A percentile compares a stretch with the other conserved stretches of the same genome.
These are phyloP conservation scores for Elaeis guineensis DNA, from an alignment of 176 grass and related monocot genomes.

Conservation along the genomic window DNA sequence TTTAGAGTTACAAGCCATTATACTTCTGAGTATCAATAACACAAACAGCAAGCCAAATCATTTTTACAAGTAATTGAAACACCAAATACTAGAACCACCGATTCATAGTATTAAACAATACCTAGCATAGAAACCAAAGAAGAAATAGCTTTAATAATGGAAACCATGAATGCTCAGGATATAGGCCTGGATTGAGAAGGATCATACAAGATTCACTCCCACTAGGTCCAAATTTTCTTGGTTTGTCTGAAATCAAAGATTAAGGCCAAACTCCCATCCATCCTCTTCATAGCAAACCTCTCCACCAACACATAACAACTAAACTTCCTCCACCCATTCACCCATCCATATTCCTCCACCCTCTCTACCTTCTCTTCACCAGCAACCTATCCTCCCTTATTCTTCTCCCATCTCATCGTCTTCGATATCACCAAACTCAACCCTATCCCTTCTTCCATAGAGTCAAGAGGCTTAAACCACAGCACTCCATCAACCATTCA, in stretches of 20 bases:
- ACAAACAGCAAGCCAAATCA: no score
- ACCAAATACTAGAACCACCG: no score
- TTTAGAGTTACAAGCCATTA: no score
- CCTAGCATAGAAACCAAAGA: no score
- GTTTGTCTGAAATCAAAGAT: conserved; percentile 40
- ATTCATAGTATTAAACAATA: no score
- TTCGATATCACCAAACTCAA: conserved; percentile 47
- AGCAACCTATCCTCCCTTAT: conserved; percentile 34
- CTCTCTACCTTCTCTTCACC: conserved; percentile 21
- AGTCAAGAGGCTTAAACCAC: conserved; percentile 37
- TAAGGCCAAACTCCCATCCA: conserved; percentile 36
- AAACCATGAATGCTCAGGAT: no score
- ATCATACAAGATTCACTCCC: not conserved
- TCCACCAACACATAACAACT: conserved; percentile 44
- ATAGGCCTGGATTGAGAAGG: no score
- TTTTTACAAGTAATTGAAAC: no score
- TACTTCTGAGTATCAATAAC: no score
- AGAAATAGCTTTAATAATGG: no score
- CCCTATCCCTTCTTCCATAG: conserved; percentile 19
- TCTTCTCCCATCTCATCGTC: conserved; percentile 51
- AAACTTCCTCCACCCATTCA: conserved; percentile 2
- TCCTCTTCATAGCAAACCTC: conserved; percentile 45
- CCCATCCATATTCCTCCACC: conserved; percentile 11
- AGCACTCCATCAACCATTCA: conserved; percentile 35
- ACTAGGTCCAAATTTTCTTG: conserved; percentile 17